Conservation (phyloP, 2,329 filamentous ascomycete genomes). For the Mycogone perniciosa region DNA sequence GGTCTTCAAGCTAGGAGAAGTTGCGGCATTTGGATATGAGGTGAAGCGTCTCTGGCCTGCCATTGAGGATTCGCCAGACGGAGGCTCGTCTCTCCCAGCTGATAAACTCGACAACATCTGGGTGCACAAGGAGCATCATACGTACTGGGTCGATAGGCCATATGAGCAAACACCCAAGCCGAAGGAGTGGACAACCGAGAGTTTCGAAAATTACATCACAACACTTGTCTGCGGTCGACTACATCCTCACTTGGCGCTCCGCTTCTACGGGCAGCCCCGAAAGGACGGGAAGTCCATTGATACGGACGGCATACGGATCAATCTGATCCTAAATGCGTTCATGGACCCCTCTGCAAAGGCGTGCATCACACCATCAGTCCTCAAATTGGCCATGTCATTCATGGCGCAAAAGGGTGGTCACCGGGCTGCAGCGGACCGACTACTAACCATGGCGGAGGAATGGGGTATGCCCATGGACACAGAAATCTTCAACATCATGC, state of each 20-base stretch:
- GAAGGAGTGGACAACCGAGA: conserved; percentile 33
- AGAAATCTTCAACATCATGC: conserved; percentile 42
- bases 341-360: conserved; percentile 27
- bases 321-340: conserved; percentile 35
- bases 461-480: conserved; percentile 38
- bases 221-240: conserved; percentile 35
- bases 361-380: conserved; percentile 32
- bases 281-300: conserved; percentile 24
- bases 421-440: conserved; percentile 25
- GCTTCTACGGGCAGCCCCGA: conserved; percentile 29
- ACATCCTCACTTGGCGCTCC: conserved; percentile 25
- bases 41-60: conserved; percentile 31
- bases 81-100: conserved; percentile 18
- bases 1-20: conserved; percentile 32
- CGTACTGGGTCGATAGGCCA: conserved; percentile 25
- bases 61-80: conserved; percentile 23
- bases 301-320: conserved; percentile 34
- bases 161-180: conserved; percentile 37
- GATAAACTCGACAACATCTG: conserved; percentile 25
- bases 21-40: conserved; percentile 29
- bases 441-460: conserved; percentile 33
- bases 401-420: conserved; percentile 32
- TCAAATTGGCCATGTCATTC: conserved; percentile 40
- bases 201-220: conserved; percentile 38
- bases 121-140: conserved; percentile 28